A percentile compares a stretch with the other conserved stretches of the same genome.
phyloP scores from a whole-genome alignment of 1,139 yeast species.

The Lodderomyces orthopsilosis region DNA sequence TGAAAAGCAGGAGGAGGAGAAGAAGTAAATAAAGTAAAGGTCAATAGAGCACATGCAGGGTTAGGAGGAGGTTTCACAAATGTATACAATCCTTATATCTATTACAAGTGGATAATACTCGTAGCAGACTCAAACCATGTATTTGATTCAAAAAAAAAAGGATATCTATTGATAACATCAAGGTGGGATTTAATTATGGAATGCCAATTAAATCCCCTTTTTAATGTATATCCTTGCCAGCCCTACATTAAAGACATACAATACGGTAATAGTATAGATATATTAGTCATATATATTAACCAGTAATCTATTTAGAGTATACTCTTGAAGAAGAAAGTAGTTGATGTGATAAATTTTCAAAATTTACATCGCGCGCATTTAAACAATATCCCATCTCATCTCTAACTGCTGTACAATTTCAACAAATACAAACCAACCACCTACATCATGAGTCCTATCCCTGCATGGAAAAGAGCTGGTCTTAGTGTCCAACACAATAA shows the following conservation, averaged over 20 bases:
- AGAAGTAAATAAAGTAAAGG: background rate
- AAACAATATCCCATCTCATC: background rate
- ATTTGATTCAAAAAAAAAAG: slow-evolving; percentile 28
- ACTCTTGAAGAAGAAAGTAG: too few species aligned
- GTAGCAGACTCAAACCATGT: slow-evolving; percentile 59
- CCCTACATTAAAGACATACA: background rate
- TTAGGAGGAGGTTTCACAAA: too few species aligned
- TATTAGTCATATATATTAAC: too few species aligned
- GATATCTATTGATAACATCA: background rate
- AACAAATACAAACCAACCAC: background rate
- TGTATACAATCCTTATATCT: slow-evolving; percentile 59
- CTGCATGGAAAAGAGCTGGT: slow-evolving; percentile 92
- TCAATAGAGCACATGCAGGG: too few species aligned
- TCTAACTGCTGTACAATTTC: background rate
- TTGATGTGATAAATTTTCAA: too few species aligned
- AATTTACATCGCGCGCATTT: background rate
- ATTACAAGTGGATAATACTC: slow-evolving; percentile 27
- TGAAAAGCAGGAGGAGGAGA: background rate
- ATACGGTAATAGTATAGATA: too few species aligned
- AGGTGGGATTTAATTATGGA: background rate
- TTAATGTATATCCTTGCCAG: background rate
- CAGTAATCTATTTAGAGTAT: too few species aligned
- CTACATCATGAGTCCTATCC: slow-evolving; percentile 33
- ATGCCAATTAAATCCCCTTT: background rate
- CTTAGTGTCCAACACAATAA: slow-evolving; percentile 51